Percentiles rank a stretch among this genome's conserved stretches.
Conservation (phyloP, 345 rosid species). For the Lagerstroemia speciosa region DNA sequence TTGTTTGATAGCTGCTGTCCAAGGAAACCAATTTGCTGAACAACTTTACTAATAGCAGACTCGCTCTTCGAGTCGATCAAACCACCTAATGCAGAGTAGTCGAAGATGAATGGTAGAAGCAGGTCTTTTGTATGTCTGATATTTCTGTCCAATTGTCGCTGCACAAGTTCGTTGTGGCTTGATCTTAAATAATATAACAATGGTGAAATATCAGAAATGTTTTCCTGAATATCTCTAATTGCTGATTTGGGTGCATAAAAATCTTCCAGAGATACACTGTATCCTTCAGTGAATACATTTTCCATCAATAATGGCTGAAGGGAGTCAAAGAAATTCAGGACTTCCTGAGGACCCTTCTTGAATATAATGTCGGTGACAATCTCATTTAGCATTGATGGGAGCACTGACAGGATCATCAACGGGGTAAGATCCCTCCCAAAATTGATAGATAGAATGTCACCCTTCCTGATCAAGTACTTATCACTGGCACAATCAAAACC, state of each 20-base stretch:
- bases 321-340: constrained; percentile 54
- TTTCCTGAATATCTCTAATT: constrained; percentile 26
- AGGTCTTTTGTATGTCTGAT: constrained; percentile 41
- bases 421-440: constrained; percentile 34
- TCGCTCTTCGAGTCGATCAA: constrained; percentile 75
- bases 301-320: constrained; percentile 90
- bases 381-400: constrained; percentile 47
- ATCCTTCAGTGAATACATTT: constrained; percentile 50
- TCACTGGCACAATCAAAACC: constrained; percentile 50
- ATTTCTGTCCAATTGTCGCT: constrained; percentile 61
- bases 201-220: constrained; percentile 36
- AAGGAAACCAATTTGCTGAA: constrained; percentile 81
- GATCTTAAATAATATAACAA: constrained; percentile 48
- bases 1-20: constrained; percentile 80
- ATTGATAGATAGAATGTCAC: constrained; percentile 48
- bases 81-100: constrained; percentile 54
- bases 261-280: constrained; percentile 61
- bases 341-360: constrained; percentile 70
- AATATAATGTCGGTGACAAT: constrained; percentile 50
- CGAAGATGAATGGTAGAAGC: constrained; percentile 42
- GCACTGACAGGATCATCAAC: constrained; percentile 31
- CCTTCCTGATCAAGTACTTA: constrained; percentile 40
- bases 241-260: constrained; percentile 45
- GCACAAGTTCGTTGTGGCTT: constrained; percentile 51
- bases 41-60: constrained; percentile 55